Evolutionary conservation across 176 grass and related monocot genomes (phyloP), one percentile per base, ranked within the genome.

Genomic region (Cenchrus purpureus): DNA sequence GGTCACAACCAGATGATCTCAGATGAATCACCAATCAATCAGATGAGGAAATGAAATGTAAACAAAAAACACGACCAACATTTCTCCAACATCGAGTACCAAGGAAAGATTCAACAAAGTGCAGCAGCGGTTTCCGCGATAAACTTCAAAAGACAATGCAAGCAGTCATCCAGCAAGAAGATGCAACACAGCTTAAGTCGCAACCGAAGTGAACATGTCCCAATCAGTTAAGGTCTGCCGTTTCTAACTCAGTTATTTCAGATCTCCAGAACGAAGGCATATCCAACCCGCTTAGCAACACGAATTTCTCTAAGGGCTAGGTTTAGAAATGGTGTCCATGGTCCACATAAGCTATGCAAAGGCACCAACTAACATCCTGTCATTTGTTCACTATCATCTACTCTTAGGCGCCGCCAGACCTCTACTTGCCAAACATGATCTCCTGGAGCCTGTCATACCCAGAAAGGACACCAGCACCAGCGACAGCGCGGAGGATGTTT

Each of bases 401-500:
- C 40, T 48, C 48, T 89, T 89, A 89, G 74, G 87, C 90, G 0
- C 83, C 76, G 3, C 90, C 90, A 14, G 90, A 89, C 4, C 90
- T 83, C 0, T 92, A 92, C 61, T 92, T 84, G n/a, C 87, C 90
- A 7, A 89, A 89, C 73, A 58, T 65, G 0, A 92, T 56, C 60
- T 89, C 83, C 90, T 92, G 90, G 25, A 92, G 79, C 83, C 80
- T 89, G 67, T 92, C 90, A 1, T 92, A 92, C 34, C 83, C 79
- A 31, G 90, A 82, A 79, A 92, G 90, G 56, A 89, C 90, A 59
- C 90, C 87, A 76, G 87, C 90, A 75, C 90, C 90, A 53, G 90
- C 90, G 37, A 92, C 83, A 8, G 83, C 90, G 42, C 87, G 86
- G 14, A 89, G 90, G 44, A 92, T 92, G 74, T 89, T 92, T 0